A percentile compares a stretch with the other conserved stretches of the same genome.
These are phyloP conservation scores for Cyathus striatus DNA, from an alignment of 768 basidiomycete genomes.

Conservation along the genomic window DNA sequence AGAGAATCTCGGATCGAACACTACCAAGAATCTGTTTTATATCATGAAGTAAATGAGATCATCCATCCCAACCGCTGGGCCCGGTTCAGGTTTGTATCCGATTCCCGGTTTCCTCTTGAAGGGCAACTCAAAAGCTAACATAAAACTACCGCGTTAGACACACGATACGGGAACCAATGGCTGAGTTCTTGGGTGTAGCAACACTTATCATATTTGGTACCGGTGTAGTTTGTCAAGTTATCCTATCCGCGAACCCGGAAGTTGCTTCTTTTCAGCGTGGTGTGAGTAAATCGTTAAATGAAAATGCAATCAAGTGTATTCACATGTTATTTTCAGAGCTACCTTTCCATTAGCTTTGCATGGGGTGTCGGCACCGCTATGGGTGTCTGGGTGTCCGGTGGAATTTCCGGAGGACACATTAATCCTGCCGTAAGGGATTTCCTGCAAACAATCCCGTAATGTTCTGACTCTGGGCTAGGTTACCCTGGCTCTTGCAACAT, in stretches of 20 bases:
- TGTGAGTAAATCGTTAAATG: conserved; percentile 29
- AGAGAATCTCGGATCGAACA: neutral
- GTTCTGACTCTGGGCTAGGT: conserved; percentile 31
- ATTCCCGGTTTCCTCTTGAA: neutral
- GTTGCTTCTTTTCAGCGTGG: conserved; percentile 50
- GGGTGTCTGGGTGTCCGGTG: conserved; percentile 63
- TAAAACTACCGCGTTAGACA: too few species aligned
- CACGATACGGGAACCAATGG: conserved; percentile 50
- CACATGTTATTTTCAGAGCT: conserved; percentile 27
- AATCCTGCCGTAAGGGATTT: conserved; percentile 55
- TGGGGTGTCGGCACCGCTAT: conserved; percentile 59
- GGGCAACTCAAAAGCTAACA: neutral
- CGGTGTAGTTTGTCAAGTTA: conserved; percentile 53
- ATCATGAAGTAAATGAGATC: neutral
- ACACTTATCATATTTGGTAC: conserved; percentile 56
- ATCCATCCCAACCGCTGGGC: conserved; percentile 49
- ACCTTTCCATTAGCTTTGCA: conserved; percentile 44
- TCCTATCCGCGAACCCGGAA: conserved; percentile 37
- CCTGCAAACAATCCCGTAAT: neutral
- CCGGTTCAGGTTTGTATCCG: conserved; percentile 39
- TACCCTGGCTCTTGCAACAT: conserved; percentile 63
- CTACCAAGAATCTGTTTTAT: neutral
- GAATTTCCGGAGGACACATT: conserved; percentile 71
- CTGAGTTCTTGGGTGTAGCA: conserved; percentile 59
- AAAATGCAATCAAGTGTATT: neutral